Conservation (phyloP, 2,329 filamentous ascomycete species). For the Arachnopeziza araneosa region DNA sequence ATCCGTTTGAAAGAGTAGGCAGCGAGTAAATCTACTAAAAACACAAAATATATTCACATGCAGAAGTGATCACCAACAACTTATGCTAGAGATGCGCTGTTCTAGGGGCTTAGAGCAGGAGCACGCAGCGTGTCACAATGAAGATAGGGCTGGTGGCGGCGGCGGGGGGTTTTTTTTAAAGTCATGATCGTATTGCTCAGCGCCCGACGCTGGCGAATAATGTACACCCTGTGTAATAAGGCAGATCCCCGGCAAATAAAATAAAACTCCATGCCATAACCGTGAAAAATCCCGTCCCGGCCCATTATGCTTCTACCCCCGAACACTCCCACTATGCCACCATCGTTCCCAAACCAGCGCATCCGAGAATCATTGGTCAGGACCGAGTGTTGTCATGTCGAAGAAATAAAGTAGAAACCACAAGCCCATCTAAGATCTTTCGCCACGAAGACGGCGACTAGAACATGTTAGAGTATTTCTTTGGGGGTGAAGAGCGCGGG, state of each 20-base stretch:
- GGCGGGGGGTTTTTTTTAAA: not conserved
- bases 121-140: too few species aligned
- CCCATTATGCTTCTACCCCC: slow-evolving; percentile 22
- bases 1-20: too few species aligned
- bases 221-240: slow-evolving; percentile 19
- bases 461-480: not conserved
- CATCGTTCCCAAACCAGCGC: slow-evolving; percentile 3
- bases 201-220: slow-evolving; percentile 20
- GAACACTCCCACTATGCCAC: slow-evolving; percentile 6
- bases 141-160: too few species aligned
- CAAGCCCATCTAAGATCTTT: not conserved
- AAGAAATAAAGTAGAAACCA: not conserved
- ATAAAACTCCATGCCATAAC: slow-evolving; percentile 19
- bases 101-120: too few species aligned
- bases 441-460: slow-evolving; percentile 5
- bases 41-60: too few species aligned
- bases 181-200: slow-evolving; percentile 24
- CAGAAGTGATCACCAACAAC: too few species aligned
- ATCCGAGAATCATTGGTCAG: slow-evolving; percentile 1
- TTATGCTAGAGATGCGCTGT: too few species aligned
- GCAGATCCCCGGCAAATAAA: slow-evolving; percentile 8
- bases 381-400: slow-evolving; percentile 11
- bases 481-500: slow-evolving; percentile 41
- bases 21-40: too few species aligned
- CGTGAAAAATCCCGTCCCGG: slow-evolving; percentile 18